Evolutionary conservation across 208 protist species (phyloP).

Genomic region (Trypanosoma cruzi): DNA sequence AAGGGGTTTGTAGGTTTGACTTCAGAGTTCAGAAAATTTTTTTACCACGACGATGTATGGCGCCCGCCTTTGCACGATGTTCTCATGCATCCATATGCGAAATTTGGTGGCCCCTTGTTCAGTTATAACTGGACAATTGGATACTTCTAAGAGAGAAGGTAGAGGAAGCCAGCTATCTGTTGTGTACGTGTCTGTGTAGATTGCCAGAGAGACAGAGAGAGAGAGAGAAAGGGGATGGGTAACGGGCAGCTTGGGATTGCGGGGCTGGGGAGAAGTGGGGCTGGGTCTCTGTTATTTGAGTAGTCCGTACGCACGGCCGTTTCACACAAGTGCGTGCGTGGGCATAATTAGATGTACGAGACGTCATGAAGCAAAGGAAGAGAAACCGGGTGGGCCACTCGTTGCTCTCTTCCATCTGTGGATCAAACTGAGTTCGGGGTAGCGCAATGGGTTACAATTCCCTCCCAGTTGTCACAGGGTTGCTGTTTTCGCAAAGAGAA

Average conservation of each 20-base stretch:
- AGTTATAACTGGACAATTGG: slow-evolving; percentile 93
- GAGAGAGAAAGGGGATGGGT: too few species aligned
- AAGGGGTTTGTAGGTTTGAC: slow-evolving; percentile 92
- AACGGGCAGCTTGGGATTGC: background rate
- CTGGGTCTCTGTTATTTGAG: background rate
- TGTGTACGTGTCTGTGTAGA: background rate
- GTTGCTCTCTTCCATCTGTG: too few species aligned
- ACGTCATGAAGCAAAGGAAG: background rate
- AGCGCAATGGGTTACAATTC: too few species aligned
- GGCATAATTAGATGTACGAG: background rate
- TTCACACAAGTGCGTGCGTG: background rate
- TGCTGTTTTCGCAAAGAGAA: background rate
- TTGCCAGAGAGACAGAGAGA: background rate
- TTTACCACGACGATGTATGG: slow-evolving; percentile 94
- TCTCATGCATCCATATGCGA: slow-evolving; percentile 86
- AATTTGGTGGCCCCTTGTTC: slow-evolving; percentile 80
- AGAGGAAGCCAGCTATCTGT: background rate
- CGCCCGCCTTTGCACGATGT: slow-evolving; percentile 86
- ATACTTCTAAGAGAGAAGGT: slow-evolving; percentile 63
- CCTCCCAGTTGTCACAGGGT: background rate
- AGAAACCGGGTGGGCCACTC: background rate
- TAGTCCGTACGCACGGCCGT: background rate
- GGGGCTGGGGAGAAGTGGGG: background rate
- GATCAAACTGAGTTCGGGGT: too few species aligned
- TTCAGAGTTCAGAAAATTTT: slow-evolving; percentile 92